phyloP scores from a whole-genome alignment of 2,329 filamentous ascomycete species.

The Zopfia rhizophila region DNA sequence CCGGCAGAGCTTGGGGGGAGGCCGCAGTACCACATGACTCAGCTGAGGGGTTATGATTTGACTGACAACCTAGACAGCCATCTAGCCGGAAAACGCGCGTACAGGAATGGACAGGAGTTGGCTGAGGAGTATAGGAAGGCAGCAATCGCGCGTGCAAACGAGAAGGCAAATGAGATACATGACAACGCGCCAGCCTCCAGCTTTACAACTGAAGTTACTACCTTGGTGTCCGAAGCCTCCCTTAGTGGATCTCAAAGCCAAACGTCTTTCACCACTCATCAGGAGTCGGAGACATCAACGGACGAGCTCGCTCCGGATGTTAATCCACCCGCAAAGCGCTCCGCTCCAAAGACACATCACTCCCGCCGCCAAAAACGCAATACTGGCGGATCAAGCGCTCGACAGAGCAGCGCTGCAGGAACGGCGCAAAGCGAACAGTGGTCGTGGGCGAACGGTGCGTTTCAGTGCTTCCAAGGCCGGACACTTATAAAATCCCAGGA shows the following conservation, averaged over 20 bases:
- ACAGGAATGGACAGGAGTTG: conserved; percentile 30
- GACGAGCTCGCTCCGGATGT: conserved; percentile 1
- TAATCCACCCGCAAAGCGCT: conserved; percentile 1
- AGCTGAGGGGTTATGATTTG: conserved; percentile 23
- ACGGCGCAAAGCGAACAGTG: neutral
- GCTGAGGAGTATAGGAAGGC: conserved; percentile 29
- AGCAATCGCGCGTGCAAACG: conserved; percentile 26
- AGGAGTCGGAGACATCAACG: conserved; percentile 1
- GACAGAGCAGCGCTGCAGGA: neutral
- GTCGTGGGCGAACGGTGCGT: conserved; percentile 2
- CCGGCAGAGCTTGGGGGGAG: conserved; percentile 19
- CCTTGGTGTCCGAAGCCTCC: neutral
- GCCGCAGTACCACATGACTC: conserved; percentile 31
- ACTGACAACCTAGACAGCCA: conserved; percentile 22
- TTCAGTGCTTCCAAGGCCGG: conserved; percentile 1
- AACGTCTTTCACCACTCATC: neutral
- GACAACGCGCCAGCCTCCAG: conserved; percentile 3
- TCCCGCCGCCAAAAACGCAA: conserved; percentile 3
- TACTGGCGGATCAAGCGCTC: conserved; percentile 3
- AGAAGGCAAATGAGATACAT: conserved; percentile 10
- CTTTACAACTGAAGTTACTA: conserved; percentile 4
- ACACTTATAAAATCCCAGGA: conserved; percentile 1
- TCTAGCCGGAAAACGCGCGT: conserved; percentile 27
- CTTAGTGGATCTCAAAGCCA: conserved; percentile 3
- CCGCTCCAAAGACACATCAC: conserved; percentile 1